Conservation (phyloP, 2,329 filamentous ascomycete species). For the Xylariaceae sp. region DNA sequence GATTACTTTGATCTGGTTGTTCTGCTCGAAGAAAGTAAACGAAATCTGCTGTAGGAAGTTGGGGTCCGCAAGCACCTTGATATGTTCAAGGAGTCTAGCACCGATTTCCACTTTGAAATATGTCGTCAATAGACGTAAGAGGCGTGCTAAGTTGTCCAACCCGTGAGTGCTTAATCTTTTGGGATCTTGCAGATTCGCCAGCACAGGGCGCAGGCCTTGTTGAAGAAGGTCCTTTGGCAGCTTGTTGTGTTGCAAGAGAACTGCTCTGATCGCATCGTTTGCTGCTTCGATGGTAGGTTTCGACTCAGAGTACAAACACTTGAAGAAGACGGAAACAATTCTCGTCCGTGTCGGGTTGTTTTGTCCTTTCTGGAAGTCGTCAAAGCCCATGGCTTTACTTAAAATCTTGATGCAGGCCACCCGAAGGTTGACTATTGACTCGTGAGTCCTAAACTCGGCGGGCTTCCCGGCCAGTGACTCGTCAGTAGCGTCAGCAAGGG, state of each 20-base stretch:
- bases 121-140: constrained; percentile 87
- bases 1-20: constrained; percentile 87
- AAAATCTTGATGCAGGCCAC: constrained; percentile 92
- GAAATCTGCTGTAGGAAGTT: constrained; percentile 79
- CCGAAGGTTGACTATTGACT: constrained; percentile 83
- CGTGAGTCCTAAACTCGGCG: constrained; percentile 89
- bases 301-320: constrained; percentile 89
- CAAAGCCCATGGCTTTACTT: constrained; percentile 87
- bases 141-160: constrained; percentile 81
- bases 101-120: constrained; percentile 99
- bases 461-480: constrained; percentile 90
- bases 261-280: constrained; percentile 81
- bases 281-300: constrained; percentile 89
- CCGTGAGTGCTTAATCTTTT: constrained; percentile 84
- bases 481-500: constrained; percentile 89
- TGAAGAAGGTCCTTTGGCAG: constrained; percentile 93
- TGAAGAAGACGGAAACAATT: constrained; percentile 96
- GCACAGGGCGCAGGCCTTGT: constrained; percentile 86
- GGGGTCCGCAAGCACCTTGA: constrained; percentile 83
- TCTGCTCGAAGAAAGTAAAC: constrained; percentile 91
- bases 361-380: constrained; percentile 77
- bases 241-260: constrained; percentile 83
- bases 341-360: constrained; percentile 60
- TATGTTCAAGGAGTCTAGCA: constrained; percentile 83
- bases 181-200: constrained; percentile 92